Evolutionary conservation across 805 yeast species (phyloP).

Genomic region (Barnettozyma vustinii): DNA sequence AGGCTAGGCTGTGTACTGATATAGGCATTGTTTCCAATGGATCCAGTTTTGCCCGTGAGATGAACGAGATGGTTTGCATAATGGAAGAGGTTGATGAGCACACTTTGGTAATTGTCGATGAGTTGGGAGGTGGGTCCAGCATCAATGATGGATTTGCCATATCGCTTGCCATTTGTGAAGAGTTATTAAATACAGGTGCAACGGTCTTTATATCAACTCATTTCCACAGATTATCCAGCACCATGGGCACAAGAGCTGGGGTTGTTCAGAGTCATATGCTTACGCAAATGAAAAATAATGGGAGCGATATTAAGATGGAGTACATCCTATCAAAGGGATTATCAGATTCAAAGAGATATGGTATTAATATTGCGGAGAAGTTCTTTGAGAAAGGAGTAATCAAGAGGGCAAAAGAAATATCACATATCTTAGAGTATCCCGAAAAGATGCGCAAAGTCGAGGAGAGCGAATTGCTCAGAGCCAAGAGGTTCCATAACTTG

Average conservation of each 20-base stretch:
- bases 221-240: slow-evolving; percentile 36
- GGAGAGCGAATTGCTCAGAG: slow-evolving; percentile 11
- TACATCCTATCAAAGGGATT: slow-evolving; percentile 25
- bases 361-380: slow-evolving; percentile 25
- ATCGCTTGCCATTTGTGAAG: slow-evolving; percentile 39
- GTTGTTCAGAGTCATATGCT: slow-evolving; percentile 36
- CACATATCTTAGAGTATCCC: slow-evolving; percentile 13
- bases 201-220: slow-evolving; percentile 40
- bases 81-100: slow-evolving; percentile 29
- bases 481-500: slow-evolving; percentile 26
- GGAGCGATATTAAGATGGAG: slow-evolving; percentile 25
- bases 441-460: slow-evolving; percentile 6
- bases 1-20: slow-evolving; percentile 36
- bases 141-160: slow-evolving; percentile 49
- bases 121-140: slow-evolving; percentile 49
- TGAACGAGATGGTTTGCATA: slow-evolving; percentile 43
- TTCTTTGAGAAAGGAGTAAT: slow-evolving; percentile 25
- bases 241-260: slow-evolving; percentile 29
- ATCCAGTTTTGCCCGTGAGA: slow-evolving; percentile 42
- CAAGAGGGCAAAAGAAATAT: slow-evolving; percentile 25
- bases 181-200: slow-evolving; percentile 25
- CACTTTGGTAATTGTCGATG: slow-evolving; percentile 45
- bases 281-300: slow-evolving; percentile 15
- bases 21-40: slow-evolving; percentile 20
- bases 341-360: slow-evolving; percentile 27